Percentiles rank a stretch among this genome's conserved stretches.
These are phyloP conservation scores for Ceratobasidium sp. DNA, from an alignment of 1,284 basidiomycete species.

Conservation along the genomic window DNA sequence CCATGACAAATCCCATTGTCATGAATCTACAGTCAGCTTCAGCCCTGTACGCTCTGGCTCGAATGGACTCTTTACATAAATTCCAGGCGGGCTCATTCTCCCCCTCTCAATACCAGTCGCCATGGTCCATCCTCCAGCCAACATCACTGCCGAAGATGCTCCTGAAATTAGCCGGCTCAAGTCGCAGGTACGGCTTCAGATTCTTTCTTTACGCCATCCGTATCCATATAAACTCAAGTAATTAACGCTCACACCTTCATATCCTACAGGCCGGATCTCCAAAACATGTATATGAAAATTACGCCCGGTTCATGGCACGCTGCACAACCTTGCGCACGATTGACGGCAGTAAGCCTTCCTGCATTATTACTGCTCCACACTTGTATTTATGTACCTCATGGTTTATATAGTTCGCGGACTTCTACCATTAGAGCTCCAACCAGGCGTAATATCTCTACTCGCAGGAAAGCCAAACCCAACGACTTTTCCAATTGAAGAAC, in stretches of 20 bases:
- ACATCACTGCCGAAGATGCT: conserved; percentile 35
- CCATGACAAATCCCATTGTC: no score
- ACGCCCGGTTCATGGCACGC: conserved; percentile 32
- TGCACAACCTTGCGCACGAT: conserved; percentile 25
- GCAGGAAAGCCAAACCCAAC: conserved; percentile 89
- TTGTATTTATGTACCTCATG: neutral
- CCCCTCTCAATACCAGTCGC: no score
- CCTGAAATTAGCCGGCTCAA: conserved; percentile 29
- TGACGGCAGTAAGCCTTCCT: conserved; percentile 31
- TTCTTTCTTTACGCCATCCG: conserved; percentile 17
- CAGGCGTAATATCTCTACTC: conserved; percentile 88
- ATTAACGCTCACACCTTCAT: neutral
- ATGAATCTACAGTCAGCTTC: no score
- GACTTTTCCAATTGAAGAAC: conserved; percentile 88
- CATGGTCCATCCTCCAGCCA: conserved; percentile 12
- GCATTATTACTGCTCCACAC: no score
- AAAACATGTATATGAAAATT: conserved; percentile 21
- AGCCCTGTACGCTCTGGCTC: no score
- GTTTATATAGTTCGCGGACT: conserved; percentile 66
- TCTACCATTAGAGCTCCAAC: conserved; percentile 79
- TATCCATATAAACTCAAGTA: neutral
- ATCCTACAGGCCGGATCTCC: neutral
- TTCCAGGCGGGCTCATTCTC: no score
- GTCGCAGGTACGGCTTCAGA: conserved; percentile 3
- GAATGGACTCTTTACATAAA: no score